Conservation (phyloP, 768 basidiomycete species). For the Tulasnella sp. region DNA sequence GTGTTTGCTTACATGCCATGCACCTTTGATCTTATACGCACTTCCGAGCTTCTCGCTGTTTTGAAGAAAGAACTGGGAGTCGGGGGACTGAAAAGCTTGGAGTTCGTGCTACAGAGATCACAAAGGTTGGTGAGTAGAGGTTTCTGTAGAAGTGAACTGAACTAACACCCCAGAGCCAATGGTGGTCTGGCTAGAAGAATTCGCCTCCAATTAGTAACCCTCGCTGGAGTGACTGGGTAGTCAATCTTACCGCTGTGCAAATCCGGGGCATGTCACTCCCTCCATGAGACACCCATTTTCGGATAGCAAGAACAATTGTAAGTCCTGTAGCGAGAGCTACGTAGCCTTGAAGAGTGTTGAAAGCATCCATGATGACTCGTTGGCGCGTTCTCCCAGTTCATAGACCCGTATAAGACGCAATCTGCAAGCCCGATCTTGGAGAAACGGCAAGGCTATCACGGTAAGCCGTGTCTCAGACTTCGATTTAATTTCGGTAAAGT, state of each 20-base stretch:
- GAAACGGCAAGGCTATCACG: not conserved
- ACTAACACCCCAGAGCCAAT: constrained; percentile 17
- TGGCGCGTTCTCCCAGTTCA: not conserved
- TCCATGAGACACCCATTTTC: not conserved
- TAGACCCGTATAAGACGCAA: not conserved
- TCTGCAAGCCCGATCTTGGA: not conserved
- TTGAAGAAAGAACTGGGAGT: constrained; percentile 17
- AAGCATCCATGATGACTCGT: not conserved
- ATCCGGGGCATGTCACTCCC: not conserved
- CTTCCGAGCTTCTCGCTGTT: not conserved
- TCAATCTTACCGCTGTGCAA: not conserved
- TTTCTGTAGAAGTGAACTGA: not conserved
- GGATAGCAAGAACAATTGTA: not conserved
- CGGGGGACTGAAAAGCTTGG: constrained; percentile 8
- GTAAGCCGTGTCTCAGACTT: not conserved
- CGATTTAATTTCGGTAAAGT: not conserved
- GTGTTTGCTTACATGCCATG: not conserved
- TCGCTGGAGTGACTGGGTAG: not conserved
- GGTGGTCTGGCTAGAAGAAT: not conserved
- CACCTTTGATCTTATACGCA: not conserved
- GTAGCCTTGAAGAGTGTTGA: not conserved
- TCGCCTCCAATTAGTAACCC: not conserved
- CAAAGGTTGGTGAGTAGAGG: not conserved
- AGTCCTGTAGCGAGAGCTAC: not conserved
- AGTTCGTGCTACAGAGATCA: constrained; percentile 13